Percentiles rank a stretch among this genome's conserved stretches.
These are phyloP conservation scores for bread wheat (Triticum aestivum) DNA, from an alignment of 176 grass and related monocot species.

Conservation along the genomic window IWGSC_CS_RefSeq_v2.1 NC_057802.1:446185706-446186205, in stretches of 20 bases:
- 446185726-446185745: slow-evolving; percentile 86
- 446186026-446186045: not conserved
- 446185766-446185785: slow-evolving; percentile 62
- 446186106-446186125: no score
- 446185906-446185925: slow-evolving; percentile 57
- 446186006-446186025: not conserved
- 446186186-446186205: not conserved
- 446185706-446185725: slow-evolving; percentile 97
- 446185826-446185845: not conserved
- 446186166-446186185: not conserved
- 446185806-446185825: slow-evolving; percentile 36
- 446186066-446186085: no score
- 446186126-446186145: no score
- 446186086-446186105: no score
- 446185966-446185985: slow-evolving; percentile 24
- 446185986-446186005: not conserved
- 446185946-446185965: slow-evolving; percentile 62
- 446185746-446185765: slow-evolving; percentile 47
- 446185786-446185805: slow-evolving; percentile 73
- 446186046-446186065: no score
- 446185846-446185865: slow-evolving; percentile 5
- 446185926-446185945: slow-evolving; percentile 81
- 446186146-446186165: not conserved
- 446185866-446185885: not conserved
- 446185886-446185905: slow-evolving; percentile 75